phyloP scores from a whole-genome alignment of 2,329 filamentous ascomycete genomes.

The Talaromyces sp. region DNA sequence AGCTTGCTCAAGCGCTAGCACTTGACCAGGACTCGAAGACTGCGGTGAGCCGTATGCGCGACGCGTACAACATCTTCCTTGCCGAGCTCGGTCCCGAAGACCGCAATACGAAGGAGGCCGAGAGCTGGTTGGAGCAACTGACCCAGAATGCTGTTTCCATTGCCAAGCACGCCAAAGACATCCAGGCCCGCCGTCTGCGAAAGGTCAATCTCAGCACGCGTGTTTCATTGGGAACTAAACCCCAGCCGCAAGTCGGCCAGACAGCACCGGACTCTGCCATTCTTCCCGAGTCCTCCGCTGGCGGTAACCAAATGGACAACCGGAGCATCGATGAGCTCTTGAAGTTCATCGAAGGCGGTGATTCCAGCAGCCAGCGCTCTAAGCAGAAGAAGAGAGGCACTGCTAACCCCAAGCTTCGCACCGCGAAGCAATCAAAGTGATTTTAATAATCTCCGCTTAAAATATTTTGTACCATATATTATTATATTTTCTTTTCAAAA shows the following conservation, averaged over 20 bases:
- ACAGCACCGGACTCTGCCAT: conserved; percentile 47
- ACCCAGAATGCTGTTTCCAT: conserved; percentile 93
- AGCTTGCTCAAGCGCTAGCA: conserved; percentile 90
- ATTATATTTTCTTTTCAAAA: neutral
- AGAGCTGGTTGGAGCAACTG: conserved; percentile 92
- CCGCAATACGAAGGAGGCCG: conserved; percentile 96
- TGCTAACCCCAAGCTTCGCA: conserved; percentile 40
- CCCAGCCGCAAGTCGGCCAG: conserved; percentile 60
- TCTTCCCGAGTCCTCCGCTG: conserved; percentile 27
- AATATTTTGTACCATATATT: conserved; percentile 3
- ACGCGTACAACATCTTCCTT: conserved; percentile 94
- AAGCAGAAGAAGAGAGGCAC: conserved; percentile 42
- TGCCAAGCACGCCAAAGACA: conserved; percentile 86
- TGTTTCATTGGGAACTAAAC: conserved; percentile 52
- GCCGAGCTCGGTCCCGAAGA: conserved; percentile 79
- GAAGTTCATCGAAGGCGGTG: conserved; percentile 81
- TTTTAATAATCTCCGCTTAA: conserved; percentile 14
- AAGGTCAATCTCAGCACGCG: conserved; percentile 64
- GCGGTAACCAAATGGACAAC: conserved; percentile 56
- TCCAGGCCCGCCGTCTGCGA: conserved; percentile 68
- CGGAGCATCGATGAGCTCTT: conserved; percentile 89
- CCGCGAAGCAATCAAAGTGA: conserved; percentile 32
- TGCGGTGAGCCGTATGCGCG: conserved; percentile 88
- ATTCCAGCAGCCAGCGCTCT: conserved; percentile 32
- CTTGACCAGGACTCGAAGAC: conserved; percentile 93